These are phyloP conservation scores for Colletotrichum spaethianum DNA, from an alignment of 2,329 filamentous ascomycete species.

Conservation along the genomic window DNA sequence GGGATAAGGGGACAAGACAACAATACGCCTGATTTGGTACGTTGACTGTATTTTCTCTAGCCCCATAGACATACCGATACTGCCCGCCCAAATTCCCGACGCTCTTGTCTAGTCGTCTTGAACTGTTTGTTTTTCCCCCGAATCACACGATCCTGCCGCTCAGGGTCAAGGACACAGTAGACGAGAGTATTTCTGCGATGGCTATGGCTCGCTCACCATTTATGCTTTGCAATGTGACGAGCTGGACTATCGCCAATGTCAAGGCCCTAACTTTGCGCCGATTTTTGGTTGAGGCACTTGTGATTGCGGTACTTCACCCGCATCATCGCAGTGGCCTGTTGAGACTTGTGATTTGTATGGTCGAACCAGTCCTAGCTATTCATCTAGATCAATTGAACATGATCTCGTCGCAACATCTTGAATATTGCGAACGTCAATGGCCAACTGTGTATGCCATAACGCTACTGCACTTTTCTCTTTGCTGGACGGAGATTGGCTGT, in stretches of 20 bases:
- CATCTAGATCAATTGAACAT: neutral
- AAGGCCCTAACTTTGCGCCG: neutral
- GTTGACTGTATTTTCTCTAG: constrained; percentile 21
- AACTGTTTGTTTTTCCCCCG: neutral
- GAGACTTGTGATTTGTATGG: neutral
- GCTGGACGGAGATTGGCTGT: neutral
- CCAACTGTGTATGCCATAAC: neutral
- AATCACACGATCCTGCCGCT: neutral
- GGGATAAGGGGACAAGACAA: constrained; percentile 1
- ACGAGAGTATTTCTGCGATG: neutral
- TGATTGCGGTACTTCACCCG: neutral
- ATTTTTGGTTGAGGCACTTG: neutral
- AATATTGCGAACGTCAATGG: neutral
- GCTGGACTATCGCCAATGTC: neutral
- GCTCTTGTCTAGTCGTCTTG: neutral
- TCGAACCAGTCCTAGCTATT: neutral
- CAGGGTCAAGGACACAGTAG: neutral
- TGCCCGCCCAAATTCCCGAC: neutral
- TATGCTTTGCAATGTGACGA: neutral
- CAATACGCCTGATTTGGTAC: constrained; percentile 22
- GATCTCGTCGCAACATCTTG: neutral
- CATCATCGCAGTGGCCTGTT: neutral
- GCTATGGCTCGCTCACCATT: neutral
- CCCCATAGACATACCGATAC: constrained; percentile 11
- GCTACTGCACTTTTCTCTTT: neutral